Evolutionary conservation across 1,284 basidiomycete species (phyloP).

Genomic region (Ustilago crameri): DNA sequence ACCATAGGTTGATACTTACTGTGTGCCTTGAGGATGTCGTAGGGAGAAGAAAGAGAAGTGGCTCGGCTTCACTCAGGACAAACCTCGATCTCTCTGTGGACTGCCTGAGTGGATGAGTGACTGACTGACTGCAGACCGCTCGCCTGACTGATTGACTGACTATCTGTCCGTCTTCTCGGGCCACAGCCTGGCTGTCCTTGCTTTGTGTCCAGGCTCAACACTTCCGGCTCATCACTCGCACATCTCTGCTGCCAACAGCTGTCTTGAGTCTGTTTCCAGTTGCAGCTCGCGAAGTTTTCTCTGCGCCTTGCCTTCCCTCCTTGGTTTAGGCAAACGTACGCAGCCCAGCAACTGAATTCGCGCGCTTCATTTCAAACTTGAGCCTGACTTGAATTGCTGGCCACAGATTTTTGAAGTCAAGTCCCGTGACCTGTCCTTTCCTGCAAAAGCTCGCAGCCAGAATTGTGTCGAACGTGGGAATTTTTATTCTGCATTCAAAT

Average conservation of each 20-base stretch:
- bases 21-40: conserved; percentile 50
- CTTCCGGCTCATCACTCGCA: too few relatives aligned
- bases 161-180: neutral
- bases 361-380: neutral
- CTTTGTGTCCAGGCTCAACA: too few relatives aligned
- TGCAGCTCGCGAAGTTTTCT: neutral
- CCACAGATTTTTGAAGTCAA: neutral
- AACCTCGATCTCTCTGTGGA: conserved; percentile 9
- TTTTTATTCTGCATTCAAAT: conserved; percentile 7
- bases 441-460: neutral
- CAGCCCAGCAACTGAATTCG: neutral
- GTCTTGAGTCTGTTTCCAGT: neutral
- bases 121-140: conserved; percentile 1
- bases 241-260: too few relatives aligned
- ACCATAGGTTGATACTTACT: conserved; percentile 19
- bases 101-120: neutral
- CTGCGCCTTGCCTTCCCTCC: neutral
- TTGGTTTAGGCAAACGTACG: neutral
- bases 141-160: neutral
- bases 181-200: too few relatives aligned
- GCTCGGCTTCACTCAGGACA: conserved; percentile 8
- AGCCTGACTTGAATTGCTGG: neutral
- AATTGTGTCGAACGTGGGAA: conserved; percentile 23
- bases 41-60: conserved; percentile 25
- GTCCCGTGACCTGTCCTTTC: conserved; percentile 14